Conservation (phyloP, 306 rosid species). For the Astragalus glycyphyllos region DNA sequence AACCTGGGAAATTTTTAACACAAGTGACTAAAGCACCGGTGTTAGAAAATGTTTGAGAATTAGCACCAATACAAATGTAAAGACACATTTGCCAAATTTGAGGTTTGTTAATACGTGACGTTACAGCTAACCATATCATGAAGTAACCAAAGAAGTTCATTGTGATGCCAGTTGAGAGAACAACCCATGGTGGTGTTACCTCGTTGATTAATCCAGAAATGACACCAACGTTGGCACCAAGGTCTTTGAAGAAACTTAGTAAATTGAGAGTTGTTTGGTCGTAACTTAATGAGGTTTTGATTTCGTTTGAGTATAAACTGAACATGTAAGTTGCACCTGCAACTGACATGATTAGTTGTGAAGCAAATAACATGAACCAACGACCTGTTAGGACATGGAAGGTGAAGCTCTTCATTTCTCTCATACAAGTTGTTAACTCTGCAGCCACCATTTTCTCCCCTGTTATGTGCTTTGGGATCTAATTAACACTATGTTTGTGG, state of each 20-base stretch:
- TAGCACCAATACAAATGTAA: conserved; percentile 71
- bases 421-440: conserved; percentile 31
- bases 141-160: conserved; percentile 84
- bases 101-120: conserved; percentile 51
- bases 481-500: background rate
- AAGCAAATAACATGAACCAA: conserved; percentile 83
- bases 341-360: conserved; percentile 65
- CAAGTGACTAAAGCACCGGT: conserved; percentile 68
- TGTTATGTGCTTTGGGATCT: background rate
- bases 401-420: conserved; percentile 36
- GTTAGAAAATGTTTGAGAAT: conserved; percentile 72
- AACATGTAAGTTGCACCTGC: conserved; percentile 80
- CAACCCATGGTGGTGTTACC: conserved; percentile 70
- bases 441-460: conserved; percentile 38
- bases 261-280: conserved; percentile 79
- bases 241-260: conserved; percentile 82
- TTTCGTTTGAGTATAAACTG: conserved; percentile 59
- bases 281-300: conserved; percentile 64
- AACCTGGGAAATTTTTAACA: conserved; percentile 71
- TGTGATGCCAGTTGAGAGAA: conserved; percentile 61
- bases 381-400: conserved; percentile 60
- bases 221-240: conserved; percentile 72
- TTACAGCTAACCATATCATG: conserved; percentile 79
- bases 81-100: conserved; percentile 77
- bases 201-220: conserved; percentile 71